Conservation (phyloP, 2,329 filamentous ascomycete species). For the Fusarium piperis region DNA sequence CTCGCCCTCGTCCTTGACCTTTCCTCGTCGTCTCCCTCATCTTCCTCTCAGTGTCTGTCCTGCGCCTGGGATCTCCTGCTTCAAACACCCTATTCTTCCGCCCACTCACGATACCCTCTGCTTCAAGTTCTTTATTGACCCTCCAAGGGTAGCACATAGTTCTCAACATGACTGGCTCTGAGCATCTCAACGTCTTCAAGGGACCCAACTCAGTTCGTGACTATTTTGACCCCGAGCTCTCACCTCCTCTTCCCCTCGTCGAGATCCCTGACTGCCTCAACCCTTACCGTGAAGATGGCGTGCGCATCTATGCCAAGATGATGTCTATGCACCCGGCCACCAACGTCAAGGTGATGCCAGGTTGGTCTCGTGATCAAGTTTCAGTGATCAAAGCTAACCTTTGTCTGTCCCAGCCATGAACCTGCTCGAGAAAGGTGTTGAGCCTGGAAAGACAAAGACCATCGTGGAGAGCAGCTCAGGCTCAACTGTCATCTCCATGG, state of each 20-base stretch:
- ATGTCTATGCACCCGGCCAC: constrained; percentile 70
- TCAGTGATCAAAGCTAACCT: constrained; percentile 11
- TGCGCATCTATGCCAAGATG: constrained; percentile 72
- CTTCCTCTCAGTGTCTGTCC: background rate
- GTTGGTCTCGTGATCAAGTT: constrained; percentile 41
- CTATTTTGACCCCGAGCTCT: constrained; percentile 67
- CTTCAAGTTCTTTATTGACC: background rate
- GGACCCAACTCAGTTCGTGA: constrained; percentile 64
- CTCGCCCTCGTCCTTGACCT: background rate
- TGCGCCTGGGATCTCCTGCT: background rate
- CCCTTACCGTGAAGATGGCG: constrained; percentile 64
- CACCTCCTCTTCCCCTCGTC: constrained; percentile 67
- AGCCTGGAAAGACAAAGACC: constrained; percentile 57
- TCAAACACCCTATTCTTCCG: background rate
- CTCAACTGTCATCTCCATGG: constrained; percentile 69
- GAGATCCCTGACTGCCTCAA: constrained; percentile 67
- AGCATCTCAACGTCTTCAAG: constrained; percentile 61
- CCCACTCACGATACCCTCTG: background rate
- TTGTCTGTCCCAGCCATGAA: constrained; percentile 49
- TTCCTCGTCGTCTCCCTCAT: constrained; percentile 3
- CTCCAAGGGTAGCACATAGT: constrained; percentile 10
- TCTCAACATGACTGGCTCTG: constrained; percentile 39
- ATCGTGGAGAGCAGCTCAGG: constrained; percentile 70
- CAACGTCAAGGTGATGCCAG: constrained; percentile 70
- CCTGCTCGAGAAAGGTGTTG: constrained; percentile 58